A percentile compares a stretch with the other conserved stretches of the same genome.
Conservation (phyloP, 441 rosid genomes). For the Jatropha multifida region DNA sequence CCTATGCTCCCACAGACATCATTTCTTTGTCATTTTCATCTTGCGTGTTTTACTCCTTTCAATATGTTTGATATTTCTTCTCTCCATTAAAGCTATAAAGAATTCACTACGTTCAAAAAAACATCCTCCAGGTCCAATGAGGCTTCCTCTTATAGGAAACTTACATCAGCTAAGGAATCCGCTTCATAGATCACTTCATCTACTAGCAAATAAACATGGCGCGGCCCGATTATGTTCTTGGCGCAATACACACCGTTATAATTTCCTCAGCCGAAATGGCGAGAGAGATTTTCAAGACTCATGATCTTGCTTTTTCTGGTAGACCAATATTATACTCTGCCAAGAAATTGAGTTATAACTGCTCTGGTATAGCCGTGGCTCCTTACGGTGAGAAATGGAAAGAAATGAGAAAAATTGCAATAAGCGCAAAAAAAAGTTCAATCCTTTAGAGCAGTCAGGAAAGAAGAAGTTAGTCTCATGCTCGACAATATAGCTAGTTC, state of each 20-base stretch:
- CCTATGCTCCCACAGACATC: not conserved
- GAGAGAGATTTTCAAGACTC: conserved; percentile 32
- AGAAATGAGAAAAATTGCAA: conserved; percentile 30
- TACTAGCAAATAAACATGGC: conserved; percentile 26
- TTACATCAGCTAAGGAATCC: conserved; percentile 25
- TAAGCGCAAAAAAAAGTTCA: conserved; percentile 28
- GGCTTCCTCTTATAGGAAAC: conserved; percentile 43
- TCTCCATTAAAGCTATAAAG: not conserved
- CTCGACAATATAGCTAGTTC: conserved; percentile 8
- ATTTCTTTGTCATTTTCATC: not conserved
- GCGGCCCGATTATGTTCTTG: conserved; percentile 41
- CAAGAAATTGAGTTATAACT: conserved; percentile 24
- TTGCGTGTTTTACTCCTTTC: not conserved
- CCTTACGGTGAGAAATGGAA: conserved; percentile 42
- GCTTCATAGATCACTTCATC: conserved; percentile 32
- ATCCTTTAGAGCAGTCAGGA: conserved; percentile 27
- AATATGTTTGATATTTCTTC: not conserved
- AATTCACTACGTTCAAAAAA: not conserved
- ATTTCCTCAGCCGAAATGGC: conserved; percentile 34
- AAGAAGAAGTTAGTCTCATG: conserved; percentile 24
- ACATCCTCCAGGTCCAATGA: conserved; percentile 32
- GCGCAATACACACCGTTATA: conserved; percentile 24
- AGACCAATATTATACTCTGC: conserved; percentile 13
- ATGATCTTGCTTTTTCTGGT: conserved; percentile 29
- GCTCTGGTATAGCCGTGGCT: conserved; percentile 22